Conservation (phyloP, 306 rosid species). For the Rubus idaeus region DNA sequence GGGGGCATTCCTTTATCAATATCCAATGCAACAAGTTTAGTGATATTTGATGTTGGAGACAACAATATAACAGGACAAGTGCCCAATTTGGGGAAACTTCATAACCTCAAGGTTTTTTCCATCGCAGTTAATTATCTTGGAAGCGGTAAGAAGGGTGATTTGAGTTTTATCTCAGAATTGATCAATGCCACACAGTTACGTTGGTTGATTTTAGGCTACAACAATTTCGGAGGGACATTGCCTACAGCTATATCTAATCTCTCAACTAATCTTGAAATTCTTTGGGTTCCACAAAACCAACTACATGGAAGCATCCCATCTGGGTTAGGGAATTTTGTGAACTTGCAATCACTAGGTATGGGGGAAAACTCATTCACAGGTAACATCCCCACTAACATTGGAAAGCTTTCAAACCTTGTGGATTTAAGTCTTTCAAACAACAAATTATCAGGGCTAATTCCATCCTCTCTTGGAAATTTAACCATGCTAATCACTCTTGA, state of each 20-base stretch:
- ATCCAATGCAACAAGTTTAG: not conserved
- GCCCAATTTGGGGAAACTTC: not conserved
- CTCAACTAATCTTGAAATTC: not conserved
- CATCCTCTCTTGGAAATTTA: too few species aligned
- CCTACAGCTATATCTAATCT: not conserved
- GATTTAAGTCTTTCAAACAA: not conserved
- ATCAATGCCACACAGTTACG: not conserved
- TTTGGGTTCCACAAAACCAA: not conserved
- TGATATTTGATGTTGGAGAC: accelerated
- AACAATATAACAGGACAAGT: not conserved
- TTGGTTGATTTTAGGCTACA: accelerated
- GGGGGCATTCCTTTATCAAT: not conserved
- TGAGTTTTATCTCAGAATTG: not conserved
- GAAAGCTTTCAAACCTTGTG: not conserved
- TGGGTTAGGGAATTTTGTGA: not conserved
- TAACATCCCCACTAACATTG: not conserved
- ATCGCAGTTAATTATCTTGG: not conserved
- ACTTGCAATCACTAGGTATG: not conserved
- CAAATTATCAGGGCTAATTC: too few species aligned
- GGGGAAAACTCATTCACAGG: not conserved
- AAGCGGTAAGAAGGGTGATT: not conserved
- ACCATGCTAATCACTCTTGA: not conserved
- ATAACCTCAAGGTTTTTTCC: not conserved
- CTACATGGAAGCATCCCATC: not conserved
- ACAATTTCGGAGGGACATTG: not conserved